phyloP scores from a whole-genome alignment of 495 filamentous ascomycete genomes.

The Penicillium ochrochloron region DNA sequence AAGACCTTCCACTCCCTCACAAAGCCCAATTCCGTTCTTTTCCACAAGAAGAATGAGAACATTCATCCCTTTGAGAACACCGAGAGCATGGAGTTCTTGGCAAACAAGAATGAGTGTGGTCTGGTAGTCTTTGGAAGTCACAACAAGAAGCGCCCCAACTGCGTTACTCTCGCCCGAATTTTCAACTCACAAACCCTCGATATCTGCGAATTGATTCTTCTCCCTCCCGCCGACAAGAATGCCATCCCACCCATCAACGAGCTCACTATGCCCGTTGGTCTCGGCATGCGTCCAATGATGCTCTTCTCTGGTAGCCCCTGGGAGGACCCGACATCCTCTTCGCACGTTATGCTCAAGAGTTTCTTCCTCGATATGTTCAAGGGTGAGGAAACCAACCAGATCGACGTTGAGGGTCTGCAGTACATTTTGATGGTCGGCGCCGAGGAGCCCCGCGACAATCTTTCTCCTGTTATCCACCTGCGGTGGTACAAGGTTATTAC shows the following conservation, averaged over 20 bases:
- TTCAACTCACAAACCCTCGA: constrained; percentile 87
- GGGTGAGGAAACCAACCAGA: constrained; percentile 70
- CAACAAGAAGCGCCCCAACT: constrained; percentile 93
- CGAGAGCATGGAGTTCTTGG: constrained; percentile 86
- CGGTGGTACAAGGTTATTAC: constrained; percentile 84
- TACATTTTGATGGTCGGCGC: constrained; percentile 83
- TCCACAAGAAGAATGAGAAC: constrained; percentile 88
- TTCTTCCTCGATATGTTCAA: constrained; percentile 91
- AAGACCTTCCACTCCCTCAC: constrained; percentile 82
- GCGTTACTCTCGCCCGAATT: constrained; percentile 78
- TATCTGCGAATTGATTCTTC: constrained; percentile 86
- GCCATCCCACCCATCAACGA: constrained; percentile 77
- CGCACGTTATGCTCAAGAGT: constrained; percentile 82
- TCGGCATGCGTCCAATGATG: constrained; percentile 77
- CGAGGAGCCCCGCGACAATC: constrained; percentile 68
- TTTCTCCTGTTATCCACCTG: constrained; percentile 75
- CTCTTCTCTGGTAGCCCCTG: constrained; percentile 83
- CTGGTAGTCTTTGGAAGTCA: constrained; percentile 78
- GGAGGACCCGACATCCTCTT: constrained; percentile 72
- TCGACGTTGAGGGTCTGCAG: constrained; percentile 93
- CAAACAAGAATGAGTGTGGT: constrained; percentile 90
- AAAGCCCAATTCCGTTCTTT: constrained; percentile 77
- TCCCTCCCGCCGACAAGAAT: constrained; percentile 65
- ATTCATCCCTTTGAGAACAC: constrained; percentile 94
- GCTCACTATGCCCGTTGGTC: constrained; percentile 76